A percentile compares a stretch with the other conserved stretches of the same genome.
These are phyloP conservation scores for Neurospora sublineolata DNA, from an alignment of 495 filamentous ascomycete genomes.

Conservation along the genomic window DNA sequence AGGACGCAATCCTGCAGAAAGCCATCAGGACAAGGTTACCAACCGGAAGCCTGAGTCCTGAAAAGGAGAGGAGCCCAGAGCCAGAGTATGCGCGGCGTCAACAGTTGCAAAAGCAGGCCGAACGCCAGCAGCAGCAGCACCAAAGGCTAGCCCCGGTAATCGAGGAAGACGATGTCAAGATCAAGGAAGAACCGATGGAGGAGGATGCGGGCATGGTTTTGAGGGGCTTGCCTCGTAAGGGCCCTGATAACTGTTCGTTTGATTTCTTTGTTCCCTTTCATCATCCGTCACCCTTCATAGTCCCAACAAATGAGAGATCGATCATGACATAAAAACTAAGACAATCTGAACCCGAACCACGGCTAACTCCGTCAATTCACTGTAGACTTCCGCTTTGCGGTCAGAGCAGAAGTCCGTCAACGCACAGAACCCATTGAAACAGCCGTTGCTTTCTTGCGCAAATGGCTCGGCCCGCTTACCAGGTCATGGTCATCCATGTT, in stretches of 20 bases:
- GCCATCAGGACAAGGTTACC: constrained; percentile 41
- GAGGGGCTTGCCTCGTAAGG: constrained; percentile 6
- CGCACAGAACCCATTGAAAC: constrained; percentile 74
- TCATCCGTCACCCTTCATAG: background rate
- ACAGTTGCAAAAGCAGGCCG: constrained; percentile 8
- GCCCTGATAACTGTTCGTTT: constrained; percentile 28
- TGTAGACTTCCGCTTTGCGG: constrained; percentile 73
- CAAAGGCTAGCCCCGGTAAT: background rate
- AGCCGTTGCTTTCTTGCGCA: constrained; percentile 51
- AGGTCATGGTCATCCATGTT: constrained; percentile 57
- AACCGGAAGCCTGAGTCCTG: constrained; percentile 38
- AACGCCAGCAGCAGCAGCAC: constrained; percentile 5
- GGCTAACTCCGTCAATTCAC: constrained; percentile 16
- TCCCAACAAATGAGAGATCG: background rate
- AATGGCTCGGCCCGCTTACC: constrained; percentile 42
- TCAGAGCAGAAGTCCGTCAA: constrained; percentile 78
- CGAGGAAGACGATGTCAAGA: constrained; percentile 8
- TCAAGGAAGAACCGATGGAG: constrained; percentile 24
- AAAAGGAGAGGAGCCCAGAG: constrained; percentile 38
- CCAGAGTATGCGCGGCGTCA: constrained; percentile 25
- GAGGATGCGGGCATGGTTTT: constrained; percentile 1
- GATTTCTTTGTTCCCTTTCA: constrained; percentile 6
- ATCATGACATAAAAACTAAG: background rate
- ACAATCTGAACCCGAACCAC: background rate
- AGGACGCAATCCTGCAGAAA: constrained; percentile 31